Conservation (phyloP, 1,284 basidiomycete species). For the Moesziomyces sp. region DNA sequence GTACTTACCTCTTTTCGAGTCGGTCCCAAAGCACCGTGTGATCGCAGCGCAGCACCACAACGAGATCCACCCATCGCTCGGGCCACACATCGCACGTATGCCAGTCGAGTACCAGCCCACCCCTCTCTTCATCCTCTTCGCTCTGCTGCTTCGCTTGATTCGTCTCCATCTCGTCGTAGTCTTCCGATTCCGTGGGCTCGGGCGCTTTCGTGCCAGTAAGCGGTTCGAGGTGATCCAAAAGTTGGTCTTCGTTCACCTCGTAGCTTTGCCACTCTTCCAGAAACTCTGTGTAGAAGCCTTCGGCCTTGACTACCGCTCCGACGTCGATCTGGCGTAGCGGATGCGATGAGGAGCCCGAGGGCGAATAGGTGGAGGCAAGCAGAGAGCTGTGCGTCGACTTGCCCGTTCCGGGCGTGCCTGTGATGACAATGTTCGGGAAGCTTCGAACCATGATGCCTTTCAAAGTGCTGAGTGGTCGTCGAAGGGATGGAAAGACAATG, state of each 20-base stretch:
- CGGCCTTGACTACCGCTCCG: constrained; percentile 86
- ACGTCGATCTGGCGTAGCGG: constrained; percentile 80
- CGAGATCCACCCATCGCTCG: constrained; percentile 96
- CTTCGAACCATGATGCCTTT: constrained; percentile 31
- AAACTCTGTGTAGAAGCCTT: constrained; percentile 82
- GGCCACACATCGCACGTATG: constrained; percentile 95
- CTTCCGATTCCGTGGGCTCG: constrained; percentile 50
- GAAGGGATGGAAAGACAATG: too few species aligned
- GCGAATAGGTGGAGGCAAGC: constrained; percentile 46
- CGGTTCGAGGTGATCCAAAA: constrained; percentile 62
- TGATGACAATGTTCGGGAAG: constrained; percentile 87
- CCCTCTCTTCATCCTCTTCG: constrained; percentile 50
- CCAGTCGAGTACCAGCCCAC: constrained; percentile 92
- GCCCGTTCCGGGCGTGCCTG: constrained; percentile 83
- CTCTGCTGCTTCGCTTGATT: constrained; percentile 21
- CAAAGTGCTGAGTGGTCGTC: background rate
- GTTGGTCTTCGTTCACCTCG: constrained; percentile 87
- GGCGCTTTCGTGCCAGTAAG: constrained; percentile 55
- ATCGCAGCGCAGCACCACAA: constrained; percentile 89
- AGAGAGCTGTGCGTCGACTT: constrained; percentile 86
- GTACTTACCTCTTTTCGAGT: constrained; percentile 82
- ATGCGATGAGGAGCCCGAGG: constrained; percentile 15
- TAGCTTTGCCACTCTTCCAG: constrained; percentile 95
- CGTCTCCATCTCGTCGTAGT: constrained; percentile 18
- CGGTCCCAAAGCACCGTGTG: constrained; percentile 91